Percentiles rank a stretch among this genome's conserved stretches.
phyloP scores from a whole-genome alignment of 805 yeast species.

The Kurtzmaniella fragi region DNA sequence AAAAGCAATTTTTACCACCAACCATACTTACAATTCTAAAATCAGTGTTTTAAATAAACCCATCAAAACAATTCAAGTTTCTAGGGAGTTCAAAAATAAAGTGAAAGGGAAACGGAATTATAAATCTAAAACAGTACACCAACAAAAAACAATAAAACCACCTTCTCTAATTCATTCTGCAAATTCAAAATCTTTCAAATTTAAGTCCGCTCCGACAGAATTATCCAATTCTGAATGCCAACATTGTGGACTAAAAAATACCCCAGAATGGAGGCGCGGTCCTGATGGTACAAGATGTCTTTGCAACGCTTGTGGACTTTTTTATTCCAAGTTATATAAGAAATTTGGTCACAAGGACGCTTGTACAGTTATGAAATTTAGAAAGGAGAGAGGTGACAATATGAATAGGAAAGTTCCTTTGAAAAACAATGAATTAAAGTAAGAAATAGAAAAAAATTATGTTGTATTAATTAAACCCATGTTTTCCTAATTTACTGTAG shows the following conservation, averaged over 20 bases:
- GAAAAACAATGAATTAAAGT: not conserved
- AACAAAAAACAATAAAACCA: too few relatives aligned
- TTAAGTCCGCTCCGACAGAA: too few relatives aligned
- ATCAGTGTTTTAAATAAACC: too few relatives aligned
- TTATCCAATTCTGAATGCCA: slow-evolving; percentile 3
- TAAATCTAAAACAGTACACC: too few relatives aligned
- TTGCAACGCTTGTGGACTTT: slow-evolving; percentile 82
- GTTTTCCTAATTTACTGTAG: not conserved
- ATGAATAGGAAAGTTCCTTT: slow-evolving; percentile 8
- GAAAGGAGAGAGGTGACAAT: slow-evolving; percentile 4
- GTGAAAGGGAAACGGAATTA: too few relatives aligned
- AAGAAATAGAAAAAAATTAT: not conserved
- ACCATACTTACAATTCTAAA: too few relatives aligned
- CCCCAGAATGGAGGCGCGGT: slow-evolving; percentile 85
- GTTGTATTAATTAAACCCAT: not conserved
- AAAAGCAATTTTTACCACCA: too few relatives aligned
- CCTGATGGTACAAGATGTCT: slow-evolving; percentile 72
- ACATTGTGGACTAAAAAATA: slow-evolving; percentile 50
- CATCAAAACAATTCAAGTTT: too few relatives aligned
- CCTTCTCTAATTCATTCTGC: too few relatives aligned
- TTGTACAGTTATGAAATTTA: slow-evolving; percentile 24
- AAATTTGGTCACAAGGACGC: slow-evolving; percentile 44
- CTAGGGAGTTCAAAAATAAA: too few relatives aligned
- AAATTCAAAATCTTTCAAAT: too few relatives aligned
- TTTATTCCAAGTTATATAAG: slow-evolving; percentile 60